Conservation (phyloP, 768 basidiomycete species). For the Tulasnella sp. region DNA sequence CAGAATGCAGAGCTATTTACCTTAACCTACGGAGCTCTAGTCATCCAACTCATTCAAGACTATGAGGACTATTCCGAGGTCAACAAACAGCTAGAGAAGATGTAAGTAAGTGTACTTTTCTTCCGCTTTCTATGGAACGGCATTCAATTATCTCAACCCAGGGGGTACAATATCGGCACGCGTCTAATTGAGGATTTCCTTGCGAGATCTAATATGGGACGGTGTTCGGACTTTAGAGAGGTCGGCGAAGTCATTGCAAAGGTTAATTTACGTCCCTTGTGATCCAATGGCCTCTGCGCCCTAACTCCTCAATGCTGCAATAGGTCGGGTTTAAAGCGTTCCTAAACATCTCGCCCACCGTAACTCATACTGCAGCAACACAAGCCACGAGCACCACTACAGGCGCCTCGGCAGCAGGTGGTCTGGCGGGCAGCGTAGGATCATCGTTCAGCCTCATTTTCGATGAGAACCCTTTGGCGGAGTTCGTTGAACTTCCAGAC, state of each 20-base stretch:
- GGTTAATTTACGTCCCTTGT: constrained; percentile 51
- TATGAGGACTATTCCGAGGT: constrained; percentile 97
- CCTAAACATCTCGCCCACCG: constrained; percentile 84
- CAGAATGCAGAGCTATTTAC: constrained; percentile 98
- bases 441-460: constrained; percentile 73
- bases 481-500: constrained; percentile 96
- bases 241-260: constrained; percentile 95
- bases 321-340: constrained; percentile 99
- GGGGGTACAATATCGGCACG: constrained; percentile 98
- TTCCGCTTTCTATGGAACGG: constrained; percentile 6
- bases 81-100: constrained; percentile 94
- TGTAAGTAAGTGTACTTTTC: constrained; percentile 42
- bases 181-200: constrained; percentile 97
- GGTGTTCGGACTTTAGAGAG: constrained; percentile 91
- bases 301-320: neutral
- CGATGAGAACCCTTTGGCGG: constrained; percentile 95
- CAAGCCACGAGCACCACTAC: constrained; percentile 26
- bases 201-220: constrained; percentile 86
- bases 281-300: neutral
- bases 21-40: constrained; percentile 94
- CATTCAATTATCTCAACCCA: constrained; percentile 43
- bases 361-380: constrained; percentile 63
- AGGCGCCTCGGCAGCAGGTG: constrained; percentile 11
- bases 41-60: constrained; percentile 98
- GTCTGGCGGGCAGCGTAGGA: constrained; percentile 27